Evolutionary conservation across 139 green algal species (phyloP), one percentile per base, ranked within the genome.

Genomic region (Picochlorum costavermella): DNA sequence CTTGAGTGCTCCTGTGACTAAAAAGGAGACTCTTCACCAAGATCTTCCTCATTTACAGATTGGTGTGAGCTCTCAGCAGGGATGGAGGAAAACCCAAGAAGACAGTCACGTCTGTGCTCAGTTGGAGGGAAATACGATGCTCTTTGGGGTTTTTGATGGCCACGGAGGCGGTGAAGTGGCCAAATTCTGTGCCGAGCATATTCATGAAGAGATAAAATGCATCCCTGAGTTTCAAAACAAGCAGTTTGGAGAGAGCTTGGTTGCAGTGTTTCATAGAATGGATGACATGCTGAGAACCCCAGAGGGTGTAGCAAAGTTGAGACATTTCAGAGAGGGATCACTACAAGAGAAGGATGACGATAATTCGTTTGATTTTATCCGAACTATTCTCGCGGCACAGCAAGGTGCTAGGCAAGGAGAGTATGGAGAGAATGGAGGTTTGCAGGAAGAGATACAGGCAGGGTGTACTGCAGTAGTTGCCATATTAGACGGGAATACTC

Each of bases 81-180:
- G 71, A 2, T 77, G 71, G 71, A 23, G 71, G 10, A 68, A 69
- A 45, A 73, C 56, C 43, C 56, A 63, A 62, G 71, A 78, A 48
- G 71, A 78, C 16, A 65, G 63, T 2, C 71, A 78, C 44, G 68
- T 78, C 8, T 48, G 60, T 13, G 26, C 56, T 2, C n/a, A 56
- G 20, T 16, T 71, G 6, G 64, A 76, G 14, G 16, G 12, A 6
- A 51, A 69, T 53, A 64, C 28, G 48, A 49, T 69, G 36, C 65
- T 95, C 2, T 96, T 95, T 65, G 90, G 83, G 6, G 86, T 96
- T 2, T 95, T 96, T 60, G 90, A 96, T 62, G 70, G 90, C 13
- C 71, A 73, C 46, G 67, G 72, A 12, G 72, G 67, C 2, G 71
- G 70, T 0, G 90, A 96, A 75, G 90, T 96, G 2, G 88, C 88